Evolutionary conservation across 2,329 filamentous ascomycete genomes (phyloP).

Genomic region (Diaporthe citri): DNA sequence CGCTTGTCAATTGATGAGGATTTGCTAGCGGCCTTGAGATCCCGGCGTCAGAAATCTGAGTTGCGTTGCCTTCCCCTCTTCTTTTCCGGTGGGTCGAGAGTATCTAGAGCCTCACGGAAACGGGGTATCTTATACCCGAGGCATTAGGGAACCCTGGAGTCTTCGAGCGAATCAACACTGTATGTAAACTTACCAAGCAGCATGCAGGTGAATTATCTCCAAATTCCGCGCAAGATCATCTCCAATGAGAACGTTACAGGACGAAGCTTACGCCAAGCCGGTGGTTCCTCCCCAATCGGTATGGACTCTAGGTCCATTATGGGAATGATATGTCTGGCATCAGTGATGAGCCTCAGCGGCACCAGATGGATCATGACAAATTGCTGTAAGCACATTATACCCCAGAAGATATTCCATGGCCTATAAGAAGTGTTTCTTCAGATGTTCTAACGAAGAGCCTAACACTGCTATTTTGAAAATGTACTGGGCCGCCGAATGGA

Average conservation of each 20-base stretch:
- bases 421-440: background rate
- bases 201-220: background rate
- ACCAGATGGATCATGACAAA: too few species aligned
- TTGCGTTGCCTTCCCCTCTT: conserved; percentile 6
- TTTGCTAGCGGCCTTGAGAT: background rate
- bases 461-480: too few species aligned
- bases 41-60: background rate
- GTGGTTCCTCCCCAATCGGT: background rate
- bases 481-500: background rate
- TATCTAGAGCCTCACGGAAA: background rate
- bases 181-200: background rate
- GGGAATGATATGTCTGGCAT: background rate
- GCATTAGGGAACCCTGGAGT: too few species aligned
- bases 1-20: too few species aligned
- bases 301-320: background rate
- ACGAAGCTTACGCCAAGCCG: background rate
- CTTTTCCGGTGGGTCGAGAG: background rate
- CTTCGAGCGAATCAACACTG: background rate
- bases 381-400: background rate
- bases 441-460: background rate
- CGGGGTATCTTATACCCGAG: conserved; percentile 23
- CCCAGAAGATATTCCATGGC: background rate
- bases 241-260: background rate
- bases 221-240: background rate
- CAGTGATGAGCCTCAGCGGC: background rate